Evolutionary conservation across 2,329 filamentous ascomycete genomes (phyloP), one percentile per base, ranked within the genome.

Genomic region (Cryphonectria carpinicola): DNA sequence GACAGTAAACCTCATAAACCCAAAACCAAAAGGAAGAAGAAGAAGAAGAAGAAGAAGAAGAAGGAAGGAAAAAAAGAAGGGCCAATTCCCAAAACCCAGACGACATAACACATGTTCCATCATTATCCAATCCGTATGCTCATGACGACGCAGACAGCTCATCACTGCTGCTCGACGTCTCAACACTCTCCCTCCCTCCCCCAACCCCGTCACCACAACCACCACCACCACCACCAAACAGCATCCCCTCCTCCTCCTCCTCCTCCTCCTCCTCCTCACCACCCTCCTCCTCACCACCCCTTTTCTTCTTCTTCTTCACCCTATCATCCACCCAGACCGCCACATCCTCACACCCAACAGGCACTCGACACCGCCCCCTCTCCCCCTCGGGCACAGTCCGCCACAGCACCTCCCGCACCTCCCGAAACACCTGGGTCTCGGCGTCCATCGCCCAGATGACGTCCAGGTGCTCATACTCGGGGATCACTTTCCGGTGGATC

Each of bases 371-470:
- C 25, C 80, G 68, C 11, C 83, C 82, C 32, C 81, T 68, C 14
- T 84, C 83, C 67, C 88, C 80, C 39, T 75, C 83, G 63, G 88
- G 49, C 82, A 89, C 83, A 1, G 93, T 97, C 80, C 90, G 90
- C 95, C 95, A 98, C 17, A 98, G 80, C 19, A 97, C 91, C 76
- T 95, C 91, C 41, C 90, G 87, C 0, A 98, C 84, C 81, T 97
- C 95, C 70, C 84, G 86, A 6, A 95, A 96, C 0, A 98, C 93
- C 79, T 95, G 88, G 64, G 95, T 90, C 22, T 94, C 89, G 0
- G 90, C 89, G 77, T 98, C 94, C 85, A 98, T 93, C 0, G 95
- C 94, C 95, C 95, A 98, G 52, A 98, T 89, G 1, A 98, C 93
- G 81, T 98, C 95, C 5, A 98, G 86, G 81, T 98, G 95, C 82